Conservation (phyloP, 495 filamentous ascomycete genomes). For the Endocarpon pusillum region DNA sequence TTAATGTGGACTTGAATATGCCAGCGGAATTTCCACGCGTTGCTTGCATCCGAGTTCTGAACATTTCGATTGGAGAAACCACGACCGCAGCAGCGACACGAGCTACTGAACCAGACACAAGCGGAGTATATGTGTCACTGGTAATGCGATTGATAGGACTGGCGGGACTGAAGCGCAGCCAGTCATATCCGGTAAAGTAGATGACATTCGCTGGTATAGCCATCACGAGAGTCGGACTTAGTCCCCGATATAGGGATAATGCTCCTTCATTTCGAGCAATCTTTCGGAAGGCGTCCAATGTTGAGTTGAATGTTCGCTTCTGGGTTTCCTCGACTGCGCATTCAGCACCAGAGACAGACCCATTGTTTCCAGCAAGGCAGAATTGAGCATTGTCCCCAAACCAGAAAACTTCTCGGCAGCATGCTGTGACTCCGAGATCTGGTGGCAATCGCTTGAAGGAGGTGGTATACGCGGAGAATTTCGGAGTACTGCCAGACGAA, state of each 20-base stretch:
- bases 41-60: slow-evolving; percentile 83
- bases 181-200: slow-evolving; percentile 98
- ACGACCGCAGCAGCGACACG: slow-evolving; percentile 63
- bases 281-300: slow-evolving; percentile 80
- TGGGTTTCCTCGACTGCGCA: slow-evolving; percentile 81
- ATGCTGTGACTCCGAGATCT: slow-evolving; percentile 82
- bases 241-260: slow-evolving; percentile 76
- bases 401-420: slow-evolving; percentile 96
- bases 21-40: slow-evolving; percentile 35
- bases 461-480: slow-evolving; percentile 30
- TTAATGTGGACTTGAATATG: slow-evolving; percentile 56
- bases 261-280: slow-evolving; percentile 91
- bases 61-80: slow-evolving; percentile 87
- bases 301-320: slow-evolving; percentile 70
- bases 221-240: slow-evolving; percentile 87
- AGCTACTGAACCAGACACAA: slow-evolving; percentile 63
- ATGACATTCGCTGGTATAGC: slow-evolving; percentile 91
- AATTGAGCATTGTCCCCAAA: slow-evolving; percentile 68
- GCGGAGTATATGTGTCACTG: slow-evolving; percentile 51
- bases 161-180: slow-evolving; percentile 51
- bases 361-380: slow-evolving; percentile 45
- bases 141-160: slow-evolving; percentile 49
- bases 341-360: slow-evolving; percentile 29
- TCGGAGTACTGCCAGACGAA: slow-evolving; percentile 19
- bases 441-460: slow-evolving; percentile 48